These are phyloP conservation scores for Piper longum DNA, from an alignment of 164 flowering plant genomes.

Conservation along the genomic window DNA sequence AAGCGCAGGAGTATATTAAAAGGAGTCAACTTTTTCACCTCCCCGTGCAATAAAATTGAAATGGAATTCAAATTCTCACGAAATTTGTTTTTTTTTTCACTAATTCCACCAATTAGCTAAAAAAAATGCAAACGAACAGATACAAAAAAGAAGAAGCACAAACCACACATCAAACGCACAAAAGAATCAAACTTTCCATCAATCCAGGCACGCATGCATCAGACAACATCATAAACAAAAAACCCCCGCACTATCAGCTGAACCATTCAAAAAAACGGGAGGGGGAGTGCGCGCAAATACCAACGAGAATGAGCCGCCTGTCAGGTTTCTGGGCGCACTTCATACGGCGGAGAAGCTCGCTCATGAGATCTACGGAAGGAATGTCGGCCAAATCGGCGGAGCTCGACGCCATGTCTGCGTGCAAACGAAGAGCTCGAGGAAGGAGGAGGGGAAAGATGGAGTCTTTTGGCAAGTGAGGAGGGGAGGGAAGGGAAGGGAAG, in stretches of 20 bases:
- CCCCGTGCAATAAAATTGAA: too few species aligned
- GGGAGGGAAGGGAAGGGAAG: too few species aligned
- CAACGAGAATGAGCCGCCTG: constrained; percentile 82
- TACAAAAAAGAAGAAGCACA: neutral
- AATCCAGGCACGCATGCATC: neutral
- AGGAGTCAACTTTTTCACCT: too few species aligned
- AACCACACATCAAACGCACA: neutral
- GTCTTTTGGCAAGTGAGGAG: too few species aligned
- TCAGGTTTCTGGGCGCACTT: constrained; percentile 81
- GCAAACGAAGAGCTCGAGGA: too few species aligned
- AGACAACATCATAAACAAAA: too few species aligned
- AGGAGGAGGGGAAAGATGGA: too few species aligned
- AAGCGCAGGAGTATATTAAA: too few species aligned
- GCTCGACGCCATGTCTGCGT: constrained; percentile 15
- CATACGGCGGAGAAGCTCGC: constrained; percentile 87
- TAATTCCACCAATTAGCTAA: too few species aligned
- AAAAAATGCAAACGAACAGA: neutral
- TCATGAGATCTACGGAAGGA: constrained; percentile 62
- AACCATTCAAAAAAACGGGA: neutral
- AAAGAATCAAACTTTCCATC: neutral
- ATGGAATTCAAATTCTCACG: too few species aligned
- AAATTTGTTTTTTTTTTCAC: too few species aligned
- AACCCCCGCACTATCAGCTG: too few species aligned
- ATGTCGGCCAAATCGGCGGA: constrained; percentile 55
- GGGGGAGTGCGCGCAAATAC: constrained; percentile 13